Base-by-base conservation (phyloP, 495 filamentous ascomycete genomes). In the Amniculicola lignicola region DNA sequence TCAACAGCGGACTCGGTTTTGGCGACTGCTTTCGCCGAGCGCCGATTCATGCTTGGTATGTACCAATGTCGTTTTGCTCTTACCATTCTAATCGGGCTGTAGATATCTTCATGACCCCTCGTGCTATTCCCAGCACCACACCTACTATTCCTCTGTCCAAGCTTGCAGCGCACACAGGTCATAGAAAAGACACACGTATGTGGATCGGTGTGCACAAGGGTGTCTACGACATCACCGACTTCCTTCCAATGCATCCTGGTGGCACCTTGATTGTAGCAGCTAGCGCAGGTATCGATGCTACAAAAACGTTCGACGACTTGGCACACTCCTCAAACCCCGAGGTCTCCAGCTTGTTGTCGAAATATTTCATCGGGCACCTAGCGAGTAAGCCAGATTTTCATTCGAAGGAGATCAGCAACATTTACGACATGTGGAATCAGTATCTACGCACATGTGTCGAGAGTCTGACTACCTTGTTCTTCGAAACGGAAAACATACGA, bases 41-140 rank as follows among this genome's bases (percentile, higher is more conserved):
- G 76, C 0, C 67, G 75, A 28, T 74, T 79, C 51, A 79, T 79
- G 76, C 67, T 79, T 1, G 51, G 45, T 49, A 49, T 4, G 28
- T 25, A n/a, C n/a, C n/a, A n/a, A n/a, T 4, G 2, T 4, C 2
- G 19, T 22, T 12, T 18, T 2, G 7, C 27, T 2, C 5, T 6
- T 24, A 3, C 16, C 21, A 18, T 6, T 14, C 16, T 25, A 3
- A 41, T 19, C 18, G 9, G 16, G 22, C 3, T 36, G 5, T 16
- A 49, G 76, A 79, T 49, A 75, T 79, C 45, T 79, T 78, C 63
- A 79, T 79, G 76, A 77, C 75, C 12, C 76, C 75, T 5, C 74
- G 71, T 55, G 70, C 75, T 2, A 69, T 79, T 35, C 72, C 74
- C 10, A 76, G 70, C 62, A 74, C 76, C 39, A 59, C 73, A 18